Evolutionary conservation across 2,329 filamentous ascomycete species (phyloP), one percentile per base, ranked within the genome.

Genomic region (Septoria linicola): DNA sequence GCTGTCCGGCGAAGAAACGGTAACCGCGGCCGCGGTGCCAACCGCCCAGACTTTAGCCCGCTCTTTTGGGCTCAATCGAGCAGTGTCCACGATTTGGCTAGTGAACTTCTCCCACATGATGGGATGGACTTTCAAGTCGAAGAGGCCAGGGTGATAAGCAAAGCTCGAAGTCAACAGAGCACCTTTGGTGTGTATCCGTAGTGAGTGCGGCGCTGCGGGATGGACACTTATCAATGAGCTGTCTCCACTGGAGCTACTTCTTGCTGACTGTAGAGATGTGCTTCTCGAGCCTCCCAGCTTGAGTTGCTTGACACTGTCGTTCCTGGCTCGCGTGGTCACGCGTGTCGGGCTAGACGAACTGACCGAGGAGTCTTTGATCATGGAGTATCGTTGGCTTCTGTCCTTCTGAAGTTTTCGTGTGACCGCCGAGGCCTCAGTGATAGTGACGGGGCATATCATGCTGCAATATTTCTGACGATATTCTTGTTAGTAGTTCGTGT

Each of bases 71-170:
- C 40, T 54, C 20, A 60, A 49, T 37, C 57, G 59, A 8, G 58
- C 57, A 8, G 47, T 41, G 8, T 56, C 48, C 19, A 59, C 41
- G 8, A 63, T 41, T 30, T 59, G 57, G 13, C 37, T 41, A 8
- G 56, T 63, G 52, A 63, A 63, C 8, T 48, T 36, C 6, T 62
- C 55, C 61, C 61, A 63, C 23, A 54, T 58, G 16, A 52, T 52
- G 6, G 58, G 59, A 37, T 58, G 58, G 10, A 63, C 55, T 7
- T 51, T 51, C n/a, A 62, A 20, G 14, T 63, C 61, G 39, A 58
- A 62, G 7, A 63, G 50, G 8, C 54, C 50, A 4, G 56, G 57
- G 45, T 62, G 61, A 19, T 63, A 63, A 1, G 59, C 41, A 21
- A 62, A 63, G 2, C 61, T 59, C 4, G 54, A 56, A 13, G 54